Base-by-base conservation (phyloP, 768 basidiomycete genomes). In the Trichaptum fuscoviolaceum region DNA sequence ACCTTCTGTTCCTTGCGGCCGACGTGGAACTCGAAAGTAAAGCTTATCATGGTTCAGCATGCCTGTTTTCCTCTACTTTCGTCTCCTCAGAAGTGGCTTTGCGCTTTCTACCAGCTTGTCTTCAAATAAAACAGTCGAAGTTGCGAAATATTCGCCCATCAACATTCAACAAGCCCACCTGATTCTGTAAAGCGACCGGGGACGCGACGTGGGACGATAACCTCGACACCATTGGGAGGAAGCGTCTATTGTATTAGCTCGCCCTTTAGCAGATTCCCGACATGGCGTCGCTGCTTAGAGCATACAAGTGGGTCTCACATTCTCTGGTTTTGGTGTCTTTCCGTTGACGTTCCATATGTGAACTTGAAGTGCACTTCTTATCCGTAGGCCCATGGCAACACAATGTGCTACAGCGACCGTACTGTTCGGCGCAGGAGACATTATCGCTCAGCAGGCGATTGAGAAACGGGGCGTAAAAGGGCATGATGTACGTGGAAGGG, bases 371-470 rank as follows among this genome's bases (percentile, higher is more conserved):
- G 77, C 85, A 0, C 77, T 83, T 23, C 81, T 92, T 24, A 75
- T 88, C 63, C 83, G 87, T 12, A 81, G 85, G 15, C 90, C 91
- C 0, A 79, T 90, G 78, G 64, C 85, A 20, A 77, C 86, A 1
- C 89, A 91, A 69, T 90, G 87, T 66, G 75, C 77, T 0, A 90
- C 90, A 0, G 89, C 88, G 0, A 85, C 83, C 0, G 70, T 89
- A 63, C 78, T 93, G 9, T 93, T 93, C 69, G 88, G 90, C 58
- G 79, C 83, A 7, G 92, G 91, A 24, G 93, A 94, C 73, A 71
- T 95, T 0, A 83, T 96, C 58, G 95, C 95, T 0, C 95, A 97
- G 76, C 95, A 96, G 75, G 84, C 79, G 0, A 84, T 96, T 23
- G 95, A 96, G 73, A 81, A 80, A 71, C 84, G 80, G 69, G 92